Conservation (phyloP, 2,329 filamentous ascomycete genomes). For the Amesomyces nigricolor region DNA sequence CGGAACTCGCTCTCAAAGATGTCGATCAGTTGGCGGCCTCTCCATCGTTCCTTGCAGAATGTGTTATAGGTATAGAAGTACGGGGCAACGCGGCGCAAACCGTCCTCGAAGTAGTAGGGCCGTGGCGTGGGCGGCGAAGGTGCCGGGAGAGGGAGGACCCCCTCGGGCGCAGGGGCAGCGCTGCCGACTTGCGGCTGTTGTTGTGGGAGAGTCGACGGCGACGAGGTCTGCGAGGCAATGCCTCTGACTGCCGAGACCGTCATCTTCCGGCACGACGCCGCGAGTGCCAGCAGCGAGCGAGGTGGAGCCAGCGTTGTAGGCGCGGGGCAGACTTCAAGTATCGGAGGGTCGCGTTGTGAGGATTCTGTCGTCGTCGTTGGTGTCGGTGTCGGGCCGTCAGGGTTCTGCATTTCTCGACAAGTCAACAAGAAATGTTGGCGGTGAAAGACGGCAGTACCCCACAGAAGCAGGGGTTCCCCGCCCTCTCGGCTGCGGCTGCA, state of each 20-base stretch:
- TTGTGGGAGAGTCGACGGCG: background rate
- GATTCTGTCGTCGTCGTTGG: too few relatives aligned
- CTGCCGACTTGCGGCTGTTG: background rate
- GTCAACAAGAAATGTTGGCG: constrained; percentile 1
- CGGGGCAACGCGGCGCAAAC: constrained; percentile 73
- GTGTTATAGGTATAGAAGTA: constrained; percentile 96
- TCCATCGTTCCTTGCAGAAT: constrained; percentile 89
- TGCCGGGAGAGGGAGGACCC: background rate
- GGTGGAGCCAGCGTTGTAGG: constrained; percentile 5
- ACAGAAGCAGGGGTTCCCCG: constrained; percentile 2
- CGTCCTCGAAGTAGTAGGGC: constrained; percentile 80
- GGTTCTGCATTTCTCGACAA: background rate
- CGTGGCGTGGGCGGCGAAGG: constrained; percentile 43
- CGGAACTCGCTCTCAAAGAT: constrained; percentile 91
- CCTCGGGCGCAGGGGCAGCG: constrained; percentile 26
- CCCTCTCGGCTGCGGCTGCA: background rate
- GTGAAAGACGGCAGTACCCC: background rate
- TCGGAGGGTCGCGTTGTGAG: background rate
- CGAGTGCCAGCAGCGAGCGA: background rate
- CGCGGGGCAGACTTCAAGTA: background rate
- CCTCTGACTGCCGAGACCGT: constrained; percentile 5
- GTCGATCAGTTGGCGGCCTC: constrained; percentile 72
- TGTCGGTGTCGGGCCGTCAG: too few relatives aligned
- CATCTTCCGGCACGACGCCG: constrained; percentile 11
- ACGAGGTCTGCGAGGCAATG: background rate